Evolutionary conservation across 2,329 filamentous ascomycete species (phyloP).

Genomic region (Amauroascus niger): DNA sequence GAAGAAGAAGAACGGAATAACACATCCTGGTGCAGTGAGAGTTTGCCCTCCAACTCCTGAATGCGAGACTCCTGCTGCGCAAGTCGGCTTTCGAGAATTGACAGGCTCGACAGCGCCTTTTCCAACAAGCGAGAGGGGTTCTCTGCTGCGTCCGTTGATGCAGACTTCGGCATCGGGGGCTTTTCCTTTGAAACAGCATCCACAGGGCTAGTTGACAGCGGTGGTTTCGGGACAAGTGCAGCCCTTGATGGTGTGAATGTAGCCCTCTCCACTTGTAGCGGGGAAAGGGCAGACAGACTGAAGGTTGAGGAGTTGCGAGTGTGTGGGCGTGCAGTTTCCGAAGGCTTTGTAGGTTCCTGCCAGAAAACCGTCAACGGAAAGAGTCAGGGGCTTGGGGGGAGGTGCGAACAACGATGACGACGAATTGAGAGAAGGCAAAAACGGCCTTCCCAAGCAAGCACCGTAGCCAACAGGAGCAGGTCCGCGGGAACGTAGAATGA

Average conservation of each 20-base stretch:
- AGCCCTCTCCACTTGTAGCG: constrained; percentile 1
- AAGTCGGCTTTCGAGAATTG: not conserved
- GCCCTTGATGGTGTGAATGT: not conserved
- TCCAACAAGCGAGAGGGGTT: not conserved
- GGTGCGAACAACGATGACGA: too few species aligned
- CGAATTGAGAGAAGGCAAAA: too few species aligned
- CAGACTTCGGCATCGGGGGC: not conserved
- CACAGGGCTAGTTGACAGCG: not conserved
- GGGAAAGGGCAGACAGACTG: not conserved
- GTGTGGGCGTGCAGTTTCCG: not conserved
- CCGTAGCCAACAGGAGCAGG: too few species aligned
- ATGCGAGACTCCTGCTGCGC: constrained; percentile 6
- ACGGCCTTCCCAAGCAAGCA: too few species aligned
- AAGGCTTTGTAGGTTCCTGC: not conserved
- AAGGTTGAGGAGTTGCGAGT: not conserved
- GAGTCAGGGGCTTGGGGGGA: too few species aligned
- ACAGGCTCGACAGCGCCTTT: not conserved
- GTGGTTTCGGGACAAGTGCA: not conserved
- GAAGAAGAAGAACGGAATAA: not conserved
- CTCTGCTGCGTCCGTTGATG: not conserved
- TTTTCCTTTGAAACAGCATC: not conserved
- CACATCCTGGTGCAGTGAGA: not conserved
- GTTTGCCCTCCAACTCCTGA: constrained; percentile 5
- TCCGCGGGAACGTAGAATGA: too few species aligned
- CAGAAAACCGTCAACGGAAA: too few species aligned